A percentile compares a stretch with the other conserved stretches of the same genome.
Conservation (phyloP, 1,284 basidiomycete genomes). For the Neotropicomus parvogracilis region DNA sequence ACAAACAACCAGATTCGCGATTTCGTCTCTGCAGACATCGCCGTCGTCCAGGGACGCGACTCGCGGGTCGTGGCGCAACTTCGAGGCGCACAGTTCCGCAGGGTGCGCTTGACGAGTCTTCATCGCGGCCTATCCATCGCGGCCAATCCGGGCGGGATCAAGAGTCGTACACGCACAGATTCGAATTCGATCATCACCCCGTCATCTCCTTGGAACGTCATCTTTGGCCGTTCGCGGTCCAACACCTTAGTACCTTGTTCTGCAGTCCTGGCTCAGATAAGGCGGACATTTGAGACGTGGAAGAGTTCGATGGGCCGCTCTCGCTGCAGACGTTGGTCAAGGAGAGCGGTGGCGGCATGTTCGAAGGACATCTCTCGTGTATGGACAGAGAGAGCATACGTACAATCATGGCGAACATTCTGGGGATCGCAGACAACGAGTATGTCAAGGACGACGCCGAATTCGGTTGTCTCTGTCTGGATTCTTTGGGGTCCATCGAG, state of each 20-base stretch:
- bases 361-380: background rate
- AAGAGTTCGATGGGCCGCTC: slow-evolving; percentile 26
- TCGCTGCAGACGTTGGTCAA: slow-evolving; percentile 40
- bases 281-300: background rate
- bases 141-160: slow-evolving; percentile 14
- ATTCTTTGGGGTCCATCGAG: slow-evolving; percentile 64
- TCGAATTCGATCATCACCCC: slow-evolving; percentile 31
- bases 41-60: slow-evolving; percentile 40
- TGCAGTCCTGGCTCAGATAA: slow-evolving; percentile 8
- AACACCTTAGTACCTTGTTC: slow-evolving; percentile 24
- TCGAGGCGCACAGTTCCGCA: slow-evolving; percentile 55
- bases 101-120: slow-evolving; percentile 47
- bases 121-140: slow-evolving; percentile 42
- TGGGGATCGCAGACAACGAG: slow-evolving; percentile 39
- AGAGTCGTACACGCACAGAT: slow-evolving; percentile 22
- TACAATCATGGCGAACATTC: slow-evolving; percentile 44
- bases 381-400: slow-evolving; percentile 35
- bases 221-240: slow-evolving; percentile 28
- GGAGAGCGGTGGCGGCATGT: slow-evolving; percentile 1
- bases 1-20: slow-evolving; percentile 41
- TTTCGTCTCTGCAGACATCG: slow-evolving; percentile 47
- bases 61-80: slow-evolving; percentile 48
- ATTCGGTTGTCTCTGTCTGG: slow-evolving; percentile 50
- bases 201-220: slow-evolving; percentile 26
- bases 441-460: slow-evolving; percentile 43